phyloP scores from a whole-genome alignment of 345 rosid species.

The Lagerstroemia speciosa region DNA sequence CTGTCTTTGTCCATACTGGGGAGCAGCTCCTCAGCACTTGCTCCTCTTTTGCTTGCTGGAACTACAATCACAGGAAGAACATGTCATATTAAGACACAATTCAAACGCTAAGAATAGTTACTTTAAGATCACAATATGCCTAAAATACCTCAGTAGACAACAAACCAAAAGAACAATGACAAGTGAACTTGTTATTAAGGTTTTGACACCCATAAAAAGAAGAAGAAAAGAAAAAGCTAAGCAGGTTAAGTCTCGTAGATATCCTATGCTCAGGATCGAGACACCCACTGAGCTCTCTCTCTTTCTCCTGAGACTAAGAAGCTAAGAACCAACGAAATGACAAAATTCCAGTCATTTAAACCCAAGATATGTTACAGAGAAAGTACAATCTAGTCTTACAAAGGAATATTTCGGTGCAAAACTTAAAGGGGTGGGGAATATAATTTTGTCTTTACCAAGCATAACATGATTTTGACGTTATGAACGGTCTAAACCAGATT shows the following conservation, averaged over 20 bases:
- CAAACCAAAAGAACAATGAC: not conserved
- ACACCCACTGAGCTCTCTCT: not conserved
- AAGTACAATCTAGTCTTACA: not conserved
- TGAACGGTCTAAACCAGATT: not conserved
- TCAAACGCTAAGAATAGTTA: not conserved
- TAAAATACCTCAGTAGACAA: not conserved
- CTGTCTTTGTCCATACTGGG: slow-evolving; percentile 18
- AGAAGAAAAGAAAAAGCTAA: too few relatives aligned
- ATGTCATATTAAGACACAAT: not conserved
- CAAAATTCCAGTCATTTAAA: not conserved
- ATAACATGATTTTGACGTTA: not conserved
- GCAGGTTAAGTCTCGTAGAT: not conserved
- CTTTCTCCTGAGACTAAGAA: not conserved
- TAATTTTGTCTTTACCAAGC: not conserved
- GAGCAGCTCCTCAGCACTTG: slow-evolving; percentile 14
- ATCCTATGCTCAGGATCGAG: not conserved
- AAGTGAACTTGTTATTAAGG: not conserved
- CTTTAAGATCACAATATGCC: not conserved
- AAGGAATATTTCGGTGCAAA: not conserved
- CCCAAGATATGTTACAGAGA: not conserved
- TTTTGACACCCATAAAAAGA: not conserved
- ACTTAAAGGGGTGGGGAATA: not conserved
- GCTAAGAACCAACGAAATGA: not conserved
- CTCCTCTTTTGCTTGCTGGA: slow-evolving; percentile 10
- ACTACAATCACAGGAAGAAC: not conserved